These are phyloP conservation scores for Quercus ilex DNA, from an alignment of 306 rosid genomes.

Conservation along the genomic window DNA sequence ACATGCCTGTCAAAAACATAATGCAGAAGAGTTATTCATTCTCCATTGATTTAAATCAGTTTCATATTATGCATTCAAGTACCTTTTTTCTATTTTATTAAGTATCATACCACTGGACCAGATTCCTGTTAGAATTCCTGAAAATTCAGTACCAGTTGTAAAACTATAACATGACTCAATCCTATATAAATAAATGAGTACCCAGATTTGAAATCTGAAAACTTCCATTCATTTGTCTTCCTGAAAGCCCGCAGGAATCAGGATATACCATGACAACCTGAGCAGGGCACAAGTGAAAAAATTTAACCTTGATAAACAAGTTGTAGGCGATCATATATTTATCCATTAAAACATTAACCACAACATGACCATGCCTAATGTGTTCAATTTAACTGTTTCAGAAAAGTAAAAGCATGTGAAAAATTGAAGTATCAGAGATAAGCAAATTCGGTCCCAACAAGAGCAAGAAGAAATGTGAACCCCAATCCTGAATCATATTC, in stretches of 20 bases:
- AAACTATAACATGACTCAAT: neutral
- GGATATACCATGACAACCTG: neutral
- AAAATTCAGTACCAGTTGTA: neutral
- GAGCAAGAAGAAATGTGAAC: neutral
- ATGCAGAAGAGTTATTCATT: neutral
- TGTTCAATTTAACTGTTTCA: no score
- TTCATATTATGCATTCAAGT: neutral
- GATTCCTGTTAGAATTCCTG: neutral
- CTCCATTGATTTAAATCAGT: neutral
- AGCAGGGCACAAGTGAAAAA: neutral
- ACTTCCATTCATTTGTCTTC: no score
- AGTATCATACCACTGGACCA: no score
- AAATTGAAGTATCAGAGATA: neutral
- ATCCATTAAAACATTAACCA: no score
- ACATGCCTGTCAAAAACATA: neutral
- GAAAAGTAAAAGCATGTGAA: no score
- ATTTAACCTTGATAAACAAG: neutral
- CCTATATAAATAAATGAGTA: no score
- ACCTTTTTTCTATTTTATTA: no score
- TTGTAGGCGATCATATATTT: neutral
- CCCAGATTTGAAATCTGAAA: no score
- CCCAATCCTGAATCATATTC: slow-evolving; percentile 12
- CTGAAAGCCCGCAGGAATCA: no score
- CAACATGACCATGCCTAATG: no score
- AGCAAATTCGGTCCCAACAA: neutral